A percentile compares a stretch with the other conserved stretches of the same genome.
These are phyloP conservation scores for Pterocarpus macrocarpus DNA, from an alignment of 306 rosid species.

Conservation along the genomic window DNA sequence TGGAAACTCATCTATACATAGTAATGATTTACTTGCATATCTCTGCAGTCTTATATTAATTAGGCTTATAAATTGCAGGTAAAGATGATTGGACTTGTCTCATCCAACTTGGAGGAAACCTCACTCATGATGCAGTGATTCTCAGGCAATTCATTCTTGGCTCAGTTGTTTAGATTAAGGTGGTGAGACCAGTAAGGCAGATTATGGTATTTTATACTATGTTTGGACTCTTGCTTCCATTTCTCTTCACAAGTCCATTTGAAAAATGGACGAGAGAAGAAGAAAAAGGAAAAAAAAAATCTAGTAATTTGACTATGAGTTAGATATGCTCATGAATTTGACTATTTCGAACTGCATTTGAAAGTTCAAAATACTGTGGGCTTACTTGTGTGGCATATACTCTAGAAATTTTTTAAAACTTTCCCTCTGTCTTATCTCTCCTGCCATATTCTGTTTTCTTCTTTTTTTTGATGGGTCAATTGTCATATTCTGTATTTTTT, in stretches of 20 bases:
- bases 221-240: slow-evolving; percentile 40
- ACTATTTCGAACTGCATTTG: too few species aligned
- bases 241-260: slow-evolving; percentile 46
- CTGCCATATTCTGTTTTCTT: too few species aligned
- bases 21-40: neutral
- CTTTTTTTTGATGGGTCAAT: too few species aligned
- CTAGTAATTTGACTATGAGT: too few species aligned
- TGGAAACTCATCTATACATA: too few species aligned
- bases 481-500: too few species aligned
- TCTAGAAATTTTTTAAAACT: too few species aligned
- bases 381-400: too few species aligned
- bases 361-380: too few species aligned
- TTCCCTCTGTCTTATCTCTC: too few species aligned
- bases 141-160: slow-evolving; percentile 98
- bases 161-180: slow-evolving; percentile 53
- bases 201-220: slow-evolving; percentile 41
- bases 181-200: slow-evolving; percentile 49
- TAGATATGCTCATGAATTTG: too few species aligned
- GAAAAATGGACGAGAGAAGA: slow-evolving; percentile 40
- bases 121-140: slow-evolving; percentile 46
- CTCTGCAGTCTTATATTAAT: slow-evolving; percentile 43
- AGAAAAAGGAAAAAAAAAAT: neutral
- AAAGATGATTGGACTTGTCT: slow-evolving; percentile 49
- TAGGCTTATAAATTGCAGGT: slow-evolving; percentile 53
- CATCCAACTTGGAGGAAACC: slow-evolving; percentile 45